These are phyloP conservation scores for Penicillium longicatenatum DNA, from an alignment of 495 filamentous ascomycete genomes.

Conservation along the genomic window DNA sequence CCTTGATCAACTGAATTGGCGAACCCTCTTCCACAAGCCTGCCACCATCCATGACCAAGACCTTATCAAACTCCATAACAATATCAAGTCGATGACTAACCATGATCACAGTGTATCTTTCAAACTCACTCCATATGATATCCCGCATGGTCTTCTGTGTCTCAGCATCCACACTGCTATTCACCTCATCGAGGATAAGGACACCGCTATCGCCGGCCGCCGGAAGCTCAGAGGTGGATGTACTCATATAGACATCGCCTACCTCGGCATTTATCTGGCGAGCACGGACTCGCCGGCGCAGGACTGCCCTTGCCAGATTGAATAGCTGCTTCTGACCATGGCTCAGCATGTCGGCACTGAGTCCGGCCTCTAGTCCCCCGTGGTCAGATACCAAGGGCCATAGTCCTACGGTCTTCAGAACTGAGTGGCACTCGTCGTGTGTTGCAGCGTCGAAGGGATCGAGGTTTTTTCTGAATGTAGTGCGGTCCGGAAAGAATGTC, in stretches of 20 bases:
- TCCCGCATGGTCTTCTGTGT: neutral
- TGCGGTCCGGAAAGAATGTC: constrained; percentile 2
- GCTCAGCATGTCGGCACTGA: neutral
- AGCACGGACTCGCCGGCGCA: neutral
- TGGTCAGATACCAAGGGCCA: neutral
- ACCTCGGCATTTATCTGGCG: neutral
- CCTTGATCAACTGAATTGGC: neutral
- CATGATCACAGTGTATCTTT: neutral
- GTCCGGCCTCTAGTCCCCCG: neutral
- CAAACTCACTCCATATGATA: neutral
- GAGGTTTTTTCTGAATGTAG: constrained; percentile 1
- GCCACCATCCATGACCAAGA: neutral
- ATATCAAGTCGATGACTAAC: constrained; percentile 3
- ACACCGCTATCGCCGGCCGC: neutral
- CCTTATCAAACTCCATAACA: constrained; percentile 3
- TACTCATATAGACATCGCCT: neutral
- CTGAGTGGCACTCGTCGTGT: neutral
- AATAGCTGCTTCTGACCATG: constrained; percentile 7
- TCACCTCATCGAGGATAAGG: constrained; percentile 1
- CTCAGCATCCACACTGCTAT: neutral
- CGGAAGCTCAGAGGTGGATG: neutral
- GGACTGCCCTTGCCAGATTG: constrained; percentile 2
- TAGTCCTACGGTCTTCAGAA: neutral
- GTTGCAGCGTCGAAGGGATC: neutral
- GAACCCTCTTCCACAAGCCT: constrained; percentile 1